Base-by-base conservation (phyloP, 257 asterid genomes). In the Solanum chaucha region DNA sequence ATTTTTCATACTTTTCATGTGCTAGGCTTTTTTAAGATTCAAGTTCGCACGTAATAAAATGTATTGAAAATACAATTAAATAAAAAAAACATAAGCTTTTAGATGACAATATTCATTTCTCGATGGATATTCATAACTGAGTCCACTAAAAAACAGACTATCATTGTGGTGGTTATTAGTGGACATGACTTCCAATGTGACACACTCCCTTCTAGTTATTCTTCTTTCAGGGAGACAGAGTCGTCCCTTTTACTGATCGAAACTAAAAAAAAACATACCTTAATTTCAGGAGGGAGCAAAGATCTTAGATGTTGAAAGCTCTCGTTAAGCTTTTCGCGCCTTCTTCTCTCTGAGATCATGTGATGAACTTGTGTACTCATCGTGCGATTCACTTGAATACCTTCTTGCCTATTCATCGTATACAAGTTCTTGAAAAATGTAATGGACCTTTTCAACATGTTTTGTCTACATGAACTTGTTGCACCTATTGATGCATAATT, bases 201-300 rank as follows among this genome's bases (percentile, higher is more conserved):
- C 32, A 36, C 78, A 0, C 14, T 71, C 14, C 30, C 51, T 73
- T 73, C 20, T 73, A 36, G 30, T 5, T 73, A 20, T 71, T 32
- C 22, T 68, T 30, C 78, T 71, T 32, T 4, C 1, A 2, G 78
- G 41, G 13, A 71, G 78, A 71, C 2, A 32, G 3, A 71, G 44
- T 71, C 14, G 14, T 71, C 17, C 9, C 30, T 10, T 72, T 1
- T 72, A 35, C 3, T 17, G 5, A 72, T 1, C 2, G 46, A 34
- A 72, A 10, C 30, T 2, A 35, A 19, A 35, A 36, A 35, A 36
- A 11, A 75, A 3, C 26, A 14, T 91, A 95, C 98, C 98, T 95
- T 96, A 5, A 94, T 88, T 86, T 93, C 96, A 0, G 95, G 91
- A 85, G 98, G 99, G 86, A 96, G 96, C 74, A 96, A 87, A n/a